A percentile compares a stretch with the other conserved stretches of the same genome.
Evolutionary conservation across 1,139 yeast species (phyloP).

Genomic region (Debaryomyces coudertii): DNA sequence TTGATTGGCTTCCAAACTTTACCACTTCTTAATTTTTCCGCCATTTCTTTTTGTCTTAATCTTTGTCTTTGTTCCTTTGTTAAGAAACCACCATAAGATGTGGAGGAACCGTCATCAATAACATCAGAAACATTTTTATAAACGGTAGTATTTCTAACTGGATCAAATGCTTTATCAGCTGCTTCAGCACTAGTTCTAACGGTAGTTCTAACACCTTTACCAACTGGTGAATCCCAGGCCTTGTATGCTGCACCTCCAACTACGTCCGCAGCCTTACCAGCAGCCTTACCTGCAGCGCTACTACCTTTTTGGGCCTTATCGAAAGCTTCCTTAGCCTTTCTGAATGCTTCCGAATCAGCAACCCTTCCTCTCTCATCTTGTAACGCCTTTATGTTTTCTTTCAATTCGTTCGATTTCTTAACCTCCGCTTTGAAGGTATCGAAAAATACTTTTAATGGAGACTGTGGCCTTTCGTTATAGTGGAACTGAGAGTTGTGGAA

Average conservation of each 20-base stretch:
- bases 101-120: constrained; percentile 87
- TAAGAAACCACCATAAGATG: constrained; percentile 92
- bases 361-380: constrained; percentile 96
- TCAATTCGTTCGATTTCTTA: constrained; percentile 86
- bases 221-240: constrained; percentile 97
- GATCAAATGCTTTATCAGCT: constrained; percentile 87
- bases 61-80: constrained; percentile 78
- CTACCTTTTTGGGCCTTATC: constrained; percentile 80
- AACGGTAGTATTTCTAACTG: constrained; percentile 87
- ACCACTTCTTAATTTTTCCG: constrained; percentile 51
- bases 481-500: constrained; percentile 5
- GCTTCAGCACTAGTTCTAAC: constrained; percentile 80
- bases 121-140: constrained; percentile 89
- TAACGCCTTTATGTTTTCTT: constrained; percentile 89
- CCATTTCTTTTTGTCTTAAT: constrained; percentile 71
- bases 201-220: constrained; percentile 82
- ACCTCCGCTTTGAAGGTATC: constrained; percentile 92
- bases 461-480: constrained; percentile 42
- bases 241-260: constrained; percentile 87
- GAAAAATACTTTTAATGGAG: constrained; percentile 90
- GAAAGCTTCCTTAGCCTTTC: constrained; percentile 90
- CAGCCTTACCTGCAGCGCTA: constrained; percentile 81
- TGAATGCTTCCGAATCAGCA: constrained; percentile 93
- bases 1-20: constrained; percentile 65
- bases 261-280: constrained; percentile 89